Percentiles rank a stretch among this genome's conserved stretches.
These are phyloP conservation scores for Nicotiana tabacum DNA, from an alignment of 257 asterid genomes.

Conservation along the genomic window DNA sequence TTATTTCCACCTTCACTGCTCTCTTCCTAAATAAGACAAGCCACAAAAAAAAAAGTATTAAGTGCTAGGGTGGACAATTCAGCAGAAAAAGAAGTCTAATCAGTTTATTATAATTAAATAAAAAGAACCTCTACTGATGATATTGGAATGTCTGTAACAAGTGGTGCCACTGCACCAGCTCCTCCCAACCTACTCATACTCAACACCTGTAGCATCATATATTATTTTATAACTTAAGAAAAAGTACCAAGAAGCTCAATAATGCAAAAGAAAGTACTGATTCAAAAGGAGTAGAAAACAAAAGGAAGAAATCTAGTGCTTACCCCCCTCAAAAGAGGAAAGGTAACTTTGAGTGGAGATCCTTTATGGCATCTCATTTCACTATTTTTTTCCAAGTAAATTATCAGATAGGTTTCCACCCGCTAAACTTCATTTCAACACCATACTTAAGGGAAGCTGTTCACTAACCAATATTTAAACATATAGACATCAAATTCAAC, in stretches of 20 bases:
- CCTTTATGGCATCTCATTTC: not conserved
- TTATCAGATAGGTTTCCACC: not conserved
- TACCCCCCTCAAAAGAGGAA: not conserved
- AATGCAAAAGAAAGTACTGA: constrained; percentile 4
- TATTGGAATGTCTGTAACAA: constrained; percentile 86
- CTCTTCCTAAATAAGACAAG: constrained; percentile 50
- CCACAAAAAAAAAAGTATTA: not conserved
- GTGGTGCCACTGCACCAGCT: constrained; percentile 98
- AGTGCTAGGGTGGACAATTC: not conserved
- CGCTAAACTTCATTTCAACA: not conserved
- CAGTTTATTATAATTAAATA: not conserved
- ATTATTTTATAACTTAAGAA: constrained; percentile 2
- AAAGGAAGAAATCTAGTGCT: constrained; percentile 6
- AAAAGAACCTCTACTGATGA: constrained; percentile 62
- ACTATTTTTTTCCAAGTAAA: not conserved
- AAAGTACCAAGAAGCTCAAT: constrained; percentile 2
- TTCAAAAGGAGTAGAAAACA: not conserved
- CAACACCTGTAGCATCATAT: constrained; percentile 58
- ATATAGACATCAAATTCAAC: not conserved
- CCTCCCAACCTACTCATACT: constrained; percentile 99
- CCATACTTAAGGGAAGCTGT: not conserved
- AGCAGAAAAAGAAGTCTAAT: not conserved
- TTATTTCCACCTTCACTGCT: constrained; percentile 54
- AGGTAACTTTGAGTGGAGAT: constrained; percentile 8
- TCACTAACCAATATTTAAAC: not conserved